phyloP scores from a whole-genome alignment of 805 yeast genomes.

The Saccharomycopsis fermentans region DNA sequence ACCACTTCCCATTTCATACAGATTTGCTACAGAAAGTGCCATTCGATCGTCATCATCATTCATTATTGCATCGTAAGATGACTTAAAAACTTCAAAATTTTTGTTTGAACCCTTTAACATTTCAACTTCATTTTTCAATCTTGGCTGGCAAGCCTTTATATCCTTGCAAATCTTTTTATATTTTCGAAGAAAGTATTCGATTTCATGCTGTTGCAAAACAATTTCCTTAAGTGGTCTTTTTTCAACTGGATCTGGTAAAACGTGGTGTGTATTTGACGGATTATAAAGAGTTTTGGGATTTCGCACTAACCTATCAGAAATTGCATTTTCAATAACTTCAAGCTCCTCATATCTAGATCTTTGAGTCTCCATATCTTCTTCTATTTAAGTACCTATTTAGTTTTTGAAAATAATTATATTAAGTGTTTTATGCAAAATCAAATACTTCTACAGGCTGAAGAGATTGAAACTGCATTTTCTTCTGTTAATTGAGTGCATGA shows the following conservation, averaged over 20 bases:
- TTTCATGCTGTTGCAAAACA: slow-evolving; percentile 58
- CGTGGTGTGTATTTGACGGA: slow-evolving; percentile 18
- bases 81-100: slow-evolving; percentile 31
- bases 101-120: slow-evolving; percentile 20
- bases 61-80: slow-evolving; percentile 25
- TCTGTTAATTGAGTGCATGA: no score
- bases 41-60: slow-evolving; percentile 23
- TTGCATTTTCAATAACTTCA: slow-evolving; percentile 60
- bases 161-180: slow-evolving; percentile 28
- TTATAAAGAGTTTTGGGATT: slow-evolving; percentile 28
- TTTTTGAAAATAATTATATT: no score
- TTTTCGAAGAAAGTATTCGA: slow-evolving; percentile 38
- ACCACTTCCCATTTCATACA: slow-evolving; percentile 4
- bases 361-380: slow-evolving; percentile 33
- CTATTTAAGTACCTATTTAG: no score
- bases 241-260: slow-evolving; percentile 25
- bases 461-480: no score
- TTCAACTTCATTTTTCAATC: neutral
- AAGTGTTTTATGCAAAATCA: no score
- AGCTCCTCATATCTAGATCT: slow-evolving; percentile 46
- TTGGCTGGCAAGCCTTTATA: neutral
- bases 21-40: slow-evolving; percentile 25
- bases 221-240: slow-evolving; percentile 42
- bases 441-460: no score
- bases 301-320: slow-evolving; percentile 47